phyloP scores from a whole-genome alignment of 148 eudicot species.

The Euryodendron excelsum region DNA sequence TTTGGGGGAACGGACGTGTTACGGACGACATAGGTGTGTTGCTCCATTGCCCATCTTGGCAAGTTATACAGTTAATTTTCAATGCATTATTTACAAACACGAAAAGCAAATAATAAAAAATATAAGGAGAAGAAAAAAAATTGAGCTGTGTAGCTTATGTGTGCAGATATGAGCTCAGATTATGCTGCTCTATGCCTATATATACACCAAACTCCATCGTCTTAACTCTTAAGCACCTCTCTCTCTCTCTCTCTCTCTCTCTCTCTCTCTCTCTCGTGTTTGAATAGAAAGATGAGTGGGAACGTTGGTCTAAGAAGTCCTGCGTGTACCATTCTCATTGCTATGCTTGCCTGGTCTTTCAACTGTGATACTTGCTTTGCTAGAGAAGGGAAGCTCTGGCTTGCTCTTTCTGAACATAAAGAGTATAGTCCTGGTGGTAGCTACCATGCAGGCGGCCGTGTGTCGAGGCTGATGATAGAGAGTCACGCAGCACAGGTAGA shows the following conservation, averaged over 20 bases:
- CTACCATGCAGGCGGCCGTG: background rate
- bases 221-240: background rate
- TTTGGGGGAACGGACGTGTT: background rate
- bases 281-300: background rate
- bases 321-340: background rate
- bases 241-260: background rate
- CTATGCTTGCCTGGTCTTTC: background rate
- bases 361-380: slow-evolving; percentile 12
- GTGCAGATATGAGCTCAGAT: no score
- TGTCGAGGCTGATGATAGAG: slow-evolving; percentile 15
- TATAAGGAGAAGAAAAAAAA: background rate
- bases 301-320: background rate
- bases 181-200: no score
- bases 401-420: background rate
- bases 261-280: background rate
- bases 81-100: background rate
- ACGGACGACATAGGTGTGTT: background rate
- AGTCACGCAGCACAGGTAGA: background rate
- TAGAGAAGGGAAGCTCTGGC: slow-evolving; percentile 16
- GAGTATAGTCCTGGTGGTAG: background rate
- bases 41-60: background rate
- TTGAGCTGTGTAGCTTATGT: background rate
- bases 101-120: background rate
- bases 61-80: background rate
- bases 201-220: no score